Base-by-base conservation (phyloP, 2,329 filamentous ascomycete genomes). In the Colletotrichum sp. region DNA sequence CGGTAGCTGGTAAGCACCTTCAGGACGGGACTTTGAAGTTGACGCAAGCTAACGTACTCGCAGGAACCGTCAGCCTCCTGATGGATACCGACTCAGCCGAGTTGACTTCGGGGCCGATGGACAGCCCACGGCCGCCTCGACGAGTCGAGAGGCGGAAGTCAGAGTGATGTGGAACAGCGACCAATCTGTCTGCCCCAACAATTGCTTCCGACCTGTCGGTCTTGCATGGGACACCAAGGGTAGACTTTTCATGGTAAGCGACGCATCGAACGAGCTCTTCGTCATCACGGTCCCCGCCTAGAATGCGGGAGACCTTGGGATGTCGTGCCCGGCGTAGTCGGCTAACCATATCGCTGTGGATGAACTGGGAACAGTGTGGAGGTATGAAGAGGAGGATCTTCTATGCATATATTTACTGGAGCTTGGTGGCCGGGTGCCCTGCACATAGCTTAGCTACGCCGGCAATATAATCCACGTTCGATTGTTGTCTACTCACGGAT, bases 181-280 rank as follows among this genome's bases (percentile, higher is more conserved):
- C 79, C 82, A 78, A 6, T 84, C 84, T 11, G 82, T 82, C 6
- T 94, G 93, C 77, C 91, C 91, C 0, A 83, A 85, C 55, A 80
- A 81, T 8, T 94, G 92, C 82, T 92, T 94, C 84, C 87, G 92
- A 5, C 92, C 93, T 30, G 91, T 91, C 2, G 91, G 92, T 3
- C 84, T 94, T 11, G 88, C 88, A 1, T 85, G 87, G 77, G 89
- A 91, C 81, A 78, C 77, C 12, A 79, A 87, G 55, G 91, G 89
- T 9, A 85, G 92, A 9, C 83, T 95, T 15, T 94, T 90, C 84
- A 89, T 94, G 86, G 90, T 86, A 76, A 92, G 89, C 15, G 93
- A 94, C 81, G 82, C 87, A n/a, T 92, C 92, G 1, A 93, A 92
- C 15, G 93, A 95, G 85, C 88, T 95, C 44, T 94, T 90, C 79